Evolutionary conservation across 1,284 basidiomycete genomes (phyloP).

Genomic region (Cutaneotrichosporon daszewskae): DNA sequence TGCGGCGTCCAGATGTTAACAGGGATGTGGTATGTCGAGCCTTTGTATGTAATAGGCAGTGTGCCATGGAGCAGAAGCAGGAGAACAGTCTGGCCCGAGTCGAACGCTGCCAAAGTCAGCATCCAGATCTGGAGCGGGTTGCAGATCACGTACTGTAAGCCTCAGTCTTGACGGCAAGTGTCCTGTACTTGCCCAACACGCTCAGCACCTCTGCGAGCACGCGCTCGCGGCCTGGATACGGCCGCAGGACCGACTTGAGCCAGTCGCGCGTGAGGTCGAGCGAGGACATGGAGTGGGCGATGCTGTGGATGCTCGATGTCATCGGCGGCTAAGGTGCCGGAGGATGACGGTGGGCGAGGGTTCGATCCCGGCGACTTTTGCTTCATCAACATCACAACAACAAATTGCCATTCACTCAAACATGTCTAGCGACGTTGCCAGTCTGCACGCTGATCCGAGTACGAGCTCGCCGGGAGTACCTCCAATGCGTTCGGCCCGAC

Average conservation of each 20-base stretch:
- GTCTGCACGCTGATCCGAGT: too few species aligned
- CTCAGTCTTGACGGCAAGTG: conserved; percentile 81
- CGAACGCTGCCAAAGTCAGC: conserved; percentile 63
- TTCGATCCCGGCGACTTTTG: background rate
- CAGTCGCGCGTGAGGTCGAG: conserved; percentile 56
- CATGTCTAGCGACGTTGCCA: too few species aligned
- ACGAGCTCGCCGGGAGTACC: background rate
- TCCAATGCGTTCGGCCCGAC: background rate
- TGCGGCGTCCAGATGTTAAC: conserved; percentile 79
- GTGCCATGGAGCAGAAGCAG: conserved; percentile 86
- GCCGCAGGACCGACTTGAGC: conserved; percentile 63
- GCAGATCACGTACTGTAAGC: conserved; percentile 66
- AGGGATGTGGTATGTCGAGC: conserved; percentile 85
- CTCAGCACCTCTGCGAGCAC: conserved; percentile 62
- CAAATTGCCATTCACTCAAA: too few species aligned
- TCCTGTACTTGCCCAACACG: conserved; percentile 57
- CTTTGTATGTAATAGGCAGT: conserved; percentile 75
- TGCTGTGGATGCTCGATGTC: background rate
- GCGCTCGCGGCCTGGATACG: conserved; percentile 60
- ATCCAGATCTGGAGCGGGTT: too few species aligned
- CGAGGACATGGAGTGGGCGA: conserved; percentile 23
- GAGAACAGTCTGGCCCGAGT: conserved; percentile 87
- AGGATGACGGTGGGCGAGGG: background rate
- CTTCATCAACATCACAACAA: background rate
- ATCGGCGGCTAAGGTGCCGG: background rate